These are phyloP conservation scores for Aspergillus coremiiformis DNA, from an alignment of 495 filamentous ascomycete genomes.

Conservation along the genomic window DNA sequence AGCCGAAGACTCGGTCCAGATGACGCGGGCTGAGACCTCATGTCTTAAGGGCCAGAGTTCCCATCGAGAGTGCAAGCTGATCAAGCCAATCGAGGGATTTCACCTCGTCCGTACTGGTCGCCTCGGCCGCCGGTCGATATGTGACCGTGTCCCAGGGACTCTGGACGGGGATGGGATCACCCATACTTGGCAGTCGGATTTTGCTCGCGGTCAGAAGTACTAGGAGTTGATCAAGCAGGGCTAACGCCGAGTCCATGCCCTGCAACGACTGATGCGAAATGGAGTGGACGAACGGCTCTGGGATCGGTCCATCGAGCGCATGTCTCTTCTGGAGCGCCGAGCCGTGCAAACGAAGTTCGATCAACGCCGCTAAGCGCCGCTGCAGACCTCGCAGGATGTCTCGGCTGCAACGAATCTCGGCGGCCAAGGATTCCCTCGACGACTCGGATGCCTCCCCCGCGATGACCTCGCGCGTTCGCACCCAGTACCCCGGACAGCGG, in stretches of 20 bases:
- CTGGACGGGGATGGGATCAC: background rate
- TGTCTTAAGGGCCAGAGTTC: constrained; percentile 11
- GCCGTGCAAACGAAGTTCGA: background rate
- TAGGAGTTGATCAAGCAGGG: constrained; percentile 13
- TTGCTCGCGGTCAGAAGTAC: constrained; percentile 9
- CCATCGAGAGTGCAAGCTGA: constrained; percentile 16
- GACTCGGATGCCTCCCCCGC: background rate
- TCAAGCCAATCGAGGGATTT: constrained; percentile 10
- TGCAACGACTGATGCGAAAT: constrained; percentile 10
- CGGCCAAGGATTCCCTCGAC: constrained; percentile 3
- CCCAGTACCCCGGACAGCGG: constrained; percentile 20
- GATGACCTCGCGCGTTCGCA: constrained; percentile 10
- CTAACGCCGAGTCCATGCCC: constrained; percentile 8
- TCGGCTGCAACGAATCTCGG: constrained; percentile 8
- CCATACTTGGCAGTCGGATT: background rate
- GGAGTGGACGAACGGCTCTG: constrained; percentile 2
- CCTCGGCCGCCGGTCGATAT: background rate
- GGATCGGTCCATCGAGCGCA: constrained; percentile 8
- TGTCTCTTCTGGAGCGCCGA: constrained; percentile 3
- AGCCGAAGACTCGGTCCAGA: background rate
- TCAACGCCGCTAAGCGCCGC: constrained; percentile 8
- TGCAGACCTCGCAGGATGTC: constrained; percentile 7
- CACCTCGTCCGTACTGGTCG: background rate
- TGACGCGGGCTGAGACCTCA: background rate
- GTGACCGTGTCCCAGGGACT: background rate